Base-by-base conservation (phyloP, 2,329 filamentous ascomycete species). In the Paraphaeosphaeria sporulosa region DNA sequence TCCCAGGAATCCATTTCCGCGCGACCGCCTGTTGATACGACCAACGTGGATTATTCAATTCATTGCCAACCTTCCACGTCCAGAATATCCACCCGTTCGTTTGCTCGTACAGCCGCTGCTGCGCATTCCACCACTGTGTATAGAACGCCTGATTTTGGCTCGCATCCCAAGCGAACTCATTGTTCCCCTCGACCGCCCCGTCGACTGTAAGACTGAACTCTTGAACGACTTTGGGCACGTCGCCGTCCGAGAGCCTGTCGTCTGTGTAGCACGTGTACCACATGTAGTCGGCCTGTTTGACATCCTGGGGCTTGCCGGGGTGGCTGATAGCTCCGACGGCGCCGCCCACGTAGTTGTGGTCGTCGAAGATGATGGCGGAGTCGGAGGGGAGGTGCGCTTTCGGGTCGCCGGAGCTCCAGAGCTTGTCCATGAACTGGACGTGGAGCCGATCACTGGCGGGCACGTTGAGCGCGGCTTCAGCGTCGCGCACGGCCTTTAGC, bases 11-110 rank as follows among this genome's bases (percentile, higher is more conserved):
- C 55, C 55, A 57, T 23, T 34, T 36, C 15, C 19, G 38, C 15
- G 2, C 21, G 4, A 57, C 44, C 47, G 47, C 36, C 23, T 43
- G 55, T 27, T 78, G 70, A 64, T 86, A 85, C 63, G 80, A 80
- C 83, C 83, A 85, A 12, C 82, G 70, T 73, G 80, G 83, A 65
- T 84, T 81, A 77, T 78, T 58, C 64, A 81, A 21, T 69, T 85
- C 27, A 30, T 30, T 8, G 70, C 1, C 27, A 8, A 73, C 71
- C 73, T 87, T 89, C 86, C 86, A 89, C 0, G 81, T 81, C 86
- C 87, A 89, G 67, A 87, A 89, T 5, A 86, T 72, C 86, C 85
- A 88, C 0, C 86, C 85, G 12, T 78, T 78, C 7, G 79, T 76
- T 56, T 79, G 80, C 75, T 89, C 86, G 67, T 87, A 89, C 0